Conservation (phyloP, 768 basidiomycete genomes). For the Vararia minispora region DNA sequence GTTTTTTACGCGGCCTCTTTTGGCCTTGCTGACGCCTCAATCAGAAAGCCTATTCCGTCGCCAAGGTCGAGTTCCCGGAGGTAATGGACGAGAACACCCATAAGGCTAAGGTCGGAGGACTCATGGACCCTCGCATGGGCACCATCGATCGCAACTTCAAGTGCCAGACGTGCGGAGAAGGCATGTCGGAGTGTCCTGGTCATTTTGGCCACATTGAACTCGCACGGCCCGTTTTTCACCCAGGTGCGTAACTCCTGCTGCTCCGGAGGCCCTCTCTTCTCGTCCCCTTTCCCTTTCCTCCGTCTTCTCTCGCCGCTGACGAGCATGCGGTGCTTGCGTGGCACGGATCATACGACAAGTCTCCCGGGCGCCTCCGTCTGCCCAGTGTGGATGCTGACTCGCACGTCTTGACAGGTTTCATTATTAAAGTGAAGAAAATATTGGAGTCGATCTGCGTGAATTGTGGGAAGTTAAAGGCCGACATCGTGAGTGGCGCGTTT, state of each 20-base stretch:
- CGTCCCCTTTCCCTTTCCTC: no score
- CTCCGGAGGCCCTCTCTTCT: neutral
- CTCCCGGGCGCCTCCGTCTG: no score
- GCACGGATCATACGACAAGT: no score
- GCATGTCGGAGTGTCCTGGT: conserved; percentile 99
- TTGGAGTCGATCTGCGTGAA: conserved; percentile 98
- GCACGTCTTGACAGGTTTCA: conserved; percentile 63
- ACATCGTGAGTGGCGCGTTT: conserved; percentile 82
- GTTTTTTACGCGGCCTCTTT: neutral
- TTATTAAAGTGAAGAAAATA: conserved; percentile 99
- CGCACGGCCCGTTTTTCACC: conserved; percentile 93
- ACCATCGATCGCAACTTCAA: conserved; percentile 97
- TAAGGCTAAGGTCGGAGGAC: conserved; percentile 83
- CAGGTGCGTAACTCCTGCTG: conserved; percentile 44
- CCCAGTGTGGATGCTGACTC: neutral
- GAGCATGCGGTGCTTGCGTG: no score
- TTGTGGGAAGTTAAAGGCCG: conserved; percentile 95
- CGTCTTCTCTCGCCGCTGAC: no score
- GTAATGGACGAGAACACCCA: conserved; percentile 94
- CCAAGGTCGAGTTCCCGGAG: conserved; percentile 97
- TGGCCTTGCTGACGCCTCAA: conserved; percentile 8
- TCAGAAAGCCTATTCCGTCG: conserved; percentile 97
- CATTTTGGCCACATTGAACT: conserved; percentile 99
- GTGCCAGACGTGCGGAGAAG: conserved; percentile 99
- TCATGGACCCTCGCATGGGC: conserved; percentile 98